These are phyloP conservation scores for Fabrea salina DNA, from an alignment of 169 alveolate genomes.

Conservation along the genomic window DNA sequence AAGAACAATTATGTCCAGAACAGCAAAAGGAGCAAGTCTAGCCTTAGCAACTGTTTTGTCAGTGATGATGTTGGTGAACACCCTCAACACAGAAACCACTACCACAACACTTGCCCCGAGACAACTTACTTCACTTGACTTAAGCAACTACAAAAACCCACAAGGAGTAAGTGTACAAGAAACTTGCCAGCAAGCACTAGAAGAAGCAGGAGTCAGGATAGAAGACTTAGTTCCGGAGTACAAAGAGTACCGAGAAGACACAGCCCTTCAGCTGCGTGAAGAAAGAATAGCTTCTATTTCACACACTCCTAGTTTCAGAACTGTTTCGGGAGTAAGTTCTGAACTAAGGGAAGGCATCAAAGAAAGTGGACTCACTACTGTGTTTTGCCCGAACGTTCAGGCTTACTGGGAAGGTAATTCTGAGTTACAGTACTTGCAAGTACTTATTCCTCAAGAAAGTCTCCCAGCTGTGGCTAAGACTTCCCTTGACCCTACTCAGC, in stretches of 20 bases:
- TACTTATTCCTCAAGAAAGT: constrained; percentile 14
- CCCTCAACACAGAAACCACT: neutral
- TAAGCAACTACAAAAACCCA: neutral
- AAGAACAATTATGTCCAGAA: neutral
- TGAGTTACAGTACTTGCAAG: neutral
- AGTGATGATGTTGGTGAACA: neutral
- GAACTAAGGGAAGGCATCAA: neutral
- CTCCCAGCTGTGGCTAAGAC: neutral
- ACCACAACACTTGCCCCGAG: neutral
- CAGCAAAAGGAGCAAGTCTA: neutral
- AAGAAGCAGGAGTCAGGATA: neutral
- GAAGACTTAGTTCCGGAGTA: neutral
- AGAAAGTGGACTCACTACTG: neutral
- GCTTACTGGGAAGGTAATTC: constrained; percentile 14
- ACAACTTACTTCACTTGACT: constrained; percentile 1
- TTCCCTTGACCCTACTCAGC: neutral
- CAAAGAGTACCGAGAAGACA: neutral
- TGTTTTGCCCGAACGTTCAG: constrained; percentile 24
- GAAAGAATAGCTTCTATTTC: neutral
- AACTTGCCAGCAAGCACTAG: neutral
- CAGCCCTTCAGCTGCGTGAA: neutral
- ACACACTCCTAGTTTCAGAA: too few species aligned
- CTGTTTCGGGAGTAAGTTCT: too few species aligned
- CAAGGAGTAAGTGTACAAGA: neutral
- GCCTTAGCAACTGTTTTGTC: neutral